Evolutionary conservation across 371 early-diverging fungal genomes (phyloP), one percentile per base, ranked within the genome.

Genomic region (Rhizopus stolonifer): DNA sequence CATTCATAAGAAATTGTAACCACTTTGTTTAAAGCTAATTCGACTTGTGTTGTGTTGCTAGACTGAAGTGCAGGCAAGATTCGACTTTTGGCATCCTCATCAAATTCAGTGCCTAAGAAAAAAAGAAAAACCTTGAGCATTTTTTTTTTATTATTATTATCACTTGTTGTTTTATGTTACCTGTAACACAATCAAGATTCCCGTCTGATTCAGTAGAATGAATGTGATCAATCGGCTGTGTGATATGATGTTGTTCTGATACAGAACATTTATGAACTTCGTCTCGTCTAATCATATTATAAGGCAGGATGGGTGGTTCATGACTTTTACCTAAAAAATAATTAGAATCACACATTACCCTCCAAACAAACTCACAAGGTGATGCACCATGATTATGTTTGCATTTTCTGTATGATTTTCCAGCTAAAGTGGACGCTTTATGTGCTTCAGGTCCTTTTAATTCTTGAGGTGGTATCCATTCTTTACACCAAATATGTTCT

Each of bases 11-110:
- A 90, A 4, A 92, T 70, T n/a, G 84, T 82, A 23, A 92, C 77
- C 18, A 94, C 81, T 18, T 82, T 84, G 61, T 87, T 87, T 50
- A 93, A 80, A 0, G 93, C 93, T 90, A 92, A 91, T 61, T 94
- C 93, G 4, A 91, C 68, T 56, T 90, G 90, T 55, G 84, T 84
- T 21, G 87, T 79, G 9, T 89, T 78, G 5, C 66, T 68, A 6
- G 92, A 93, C 46, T 85, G 79, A 17, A 94, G 67, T 1, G 90
- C 84, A 14, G 89, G 71, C 7, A 88, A 61, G 10, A 92, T 69
- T 25, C 87, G 76, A 60, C 83, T 88, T 29, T 84, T 86, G 55
- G 79, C 69, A 1, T 81, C 83, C 9, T 68, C 61, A 25, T 70
- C 60, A 33, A 74, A 64, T 23, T 65, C 42, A 21, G 52, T 57